A percentile compares a stretch with the other conserved stretches of the same genome.
Conservation (phyloP, 495 filamentous ascomycete genomes). For the Neurospora discreta region DNA sequence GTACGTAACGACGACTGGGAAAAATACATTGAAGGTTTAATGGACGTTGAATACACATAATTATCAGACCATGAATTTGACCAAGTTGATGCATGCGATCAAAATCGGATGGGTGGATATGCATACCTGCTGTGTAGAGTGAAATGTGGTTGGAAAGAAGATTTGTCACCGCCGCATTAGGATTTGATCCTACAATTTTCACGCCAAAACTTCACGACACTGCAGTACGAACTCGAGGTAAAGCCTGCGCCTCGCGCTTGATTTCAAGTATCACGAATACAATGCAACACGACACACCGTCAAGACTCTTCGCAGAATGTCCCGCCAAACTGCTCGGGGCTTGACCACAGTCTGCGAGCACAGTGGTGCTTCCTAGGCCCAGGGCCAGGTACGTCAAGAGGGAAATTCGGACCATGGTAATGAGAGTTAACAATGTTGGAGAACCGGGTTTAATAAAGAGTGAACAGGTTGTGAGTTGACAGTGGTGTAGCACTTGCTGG, state of each 20-base stretch:
- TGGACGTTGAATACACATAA: neutral
- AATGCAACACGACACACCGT: neutral
- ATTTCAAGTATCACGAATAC: neutral
- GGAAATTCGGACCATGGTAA: neutral
- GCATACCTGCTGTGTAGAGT: neutral
- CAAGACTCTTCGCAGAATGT: neutral
- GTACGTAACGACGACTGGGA: neutral
- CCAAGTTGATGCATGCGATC: neutral
- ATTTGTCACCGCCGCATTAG: neutral
- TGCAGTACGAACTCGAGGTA: neutral
- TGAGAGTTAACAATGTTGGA: neutral
- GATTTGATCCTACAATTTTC: neutral
- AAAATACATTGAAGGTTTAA: neutral
- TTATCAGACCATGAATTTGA: neutral
- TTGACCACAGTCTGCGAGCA: neutral
- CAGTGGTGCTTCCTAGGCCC: neutral
- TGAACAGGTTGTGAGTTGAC: neutral
- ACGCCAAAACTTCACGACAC: neutral
- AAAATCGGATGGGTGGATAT: neutral
- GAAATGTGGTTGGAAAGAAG: neutral
- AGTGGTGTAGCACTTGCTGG: neutral
- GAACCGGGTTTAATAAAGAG: neutral
- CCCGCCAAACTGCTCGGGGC: neutral
- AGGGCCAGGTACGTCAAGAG: neutral
- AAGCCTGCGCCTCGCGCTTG: neutral